Percentiles rank a stretch among this genome's conserved stretches.
Evolutionary conservation across 306 rosid genomes (phyloP).

Genomic region (Alnus rubra): DNA sequence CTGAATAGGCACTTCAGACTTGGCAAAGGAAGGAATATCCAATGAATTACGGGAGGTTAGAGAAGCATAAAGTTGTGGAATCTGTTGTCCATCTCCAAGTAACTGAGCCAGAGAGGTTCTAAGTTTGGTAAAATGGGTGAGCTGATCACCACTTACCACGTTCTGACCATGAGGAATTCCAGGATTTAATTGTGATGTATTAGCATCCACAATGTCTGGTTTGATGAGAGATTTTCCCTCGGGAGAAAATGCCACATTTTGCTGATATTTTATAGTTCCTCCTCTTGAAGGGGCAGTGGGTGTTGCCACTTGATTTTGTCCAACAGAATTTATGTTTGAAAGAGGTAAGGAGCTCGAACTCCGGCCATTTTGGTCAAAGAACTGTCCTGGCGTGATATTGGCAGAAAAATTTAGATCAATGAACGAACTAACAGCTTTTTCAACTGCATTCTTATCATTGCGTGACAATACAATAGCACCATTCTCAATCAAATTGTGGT

Average conservation of each 20-base stretch:
- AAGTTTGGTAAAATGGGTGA: conserved; percentile 58
- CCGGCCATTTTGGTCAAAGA: conserved; percentile 47
- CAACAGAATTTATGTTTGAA: conserved; percentile 36
- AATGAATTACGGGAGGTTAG: conserved; percentile 50
- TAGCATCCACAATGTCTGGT: conserved; percentile 48
- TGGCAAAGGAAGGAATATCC: conserved; percentile 44
- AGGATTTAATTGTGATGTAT: conserved; percentile 43
- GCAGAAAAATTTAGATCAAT: conserved; percentile 38
- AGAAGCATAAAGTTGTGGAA: conserved; percentile 78
- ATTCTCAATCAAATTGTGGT: conserved; percentile 35
- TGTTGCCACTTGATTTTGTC: conserved; percentile 49
- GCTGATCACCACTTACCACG: conserved; percentile 59
- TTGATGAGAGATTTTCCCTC: conserved; percentile 45
- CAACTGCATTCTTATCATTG: conserved; percentile 37
- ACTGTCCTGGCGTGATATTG: conserved; percentile 41
- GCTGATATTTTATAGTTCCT: conserved; percentile 43
- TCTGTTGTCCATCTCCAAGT: conserved; percentile 73
- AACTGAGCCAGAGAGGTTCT: conserved; percentile 85
- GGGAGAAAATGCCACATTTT: conserved; percentile 40
- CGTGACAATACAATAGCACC: conserved; percentile 37
- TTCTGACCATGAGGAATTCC: conserved; percentile 49
- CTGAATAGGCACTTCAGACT: conserved; percentile 43
- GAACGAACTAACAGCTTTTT: conserved; percentile 35
- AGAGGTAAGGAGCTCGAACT: conserved; percentile 42
- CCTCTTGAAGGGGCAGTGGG: conserved; percentile 50